phyloP scores from a whole-genome alignment of 352 stramenopile genomes.

The Globisporangium emineosum region DNA sequence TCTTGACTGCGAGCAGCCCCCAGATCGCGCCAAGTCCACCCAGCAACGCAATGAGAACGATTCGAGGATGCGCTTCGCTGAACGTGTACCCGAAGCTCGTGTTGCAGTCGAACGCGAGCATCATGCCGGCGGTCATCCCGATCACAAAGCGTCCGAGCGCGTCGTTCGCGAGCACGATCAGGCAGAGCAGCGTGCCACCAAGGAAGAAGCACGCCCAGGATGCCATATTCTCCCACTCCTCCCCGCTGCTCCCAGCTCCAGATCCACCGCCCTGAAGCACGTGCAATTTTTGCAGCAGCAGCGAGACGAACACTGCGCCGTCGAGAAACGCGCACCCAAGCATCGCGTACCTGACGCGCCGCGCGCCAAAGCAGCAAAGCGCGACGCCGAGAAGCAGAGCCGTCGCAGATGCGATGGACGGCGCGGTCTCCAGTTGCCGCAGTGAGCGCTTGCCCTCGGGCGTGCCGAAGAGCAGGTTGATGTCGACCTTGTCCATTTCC shows the following conservation, averaged over 20 bases:
- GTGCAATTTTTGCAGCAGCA: constrained; percentile 15
- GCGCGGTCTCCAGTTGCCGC: constrained; percentile 21
- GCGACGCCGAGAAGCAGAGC: constrained; percentile 16
- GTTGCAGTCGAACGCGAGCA: constrained; percentile 30
- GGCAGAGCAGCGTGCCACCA: constrained; percentile 25
- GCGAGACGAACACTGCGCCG: constrained; percentile 19
- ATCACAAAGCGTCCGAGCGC: constrained; percentile 23
- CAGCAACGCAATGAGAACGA: background rate
- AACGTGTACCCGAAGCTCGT: constrained; percentile 32
- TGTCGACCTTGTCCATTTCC: constrained; percentile 15
- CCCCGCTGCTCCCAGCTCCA: background rate
- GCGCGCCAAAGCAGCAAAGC: constrained; percentile 19
- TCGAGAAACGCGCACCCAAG: constrained; percentile 27
- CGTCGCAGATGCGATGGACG: constrained; percentile 15
- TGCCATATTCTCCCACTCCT: constrained; percentile 22
- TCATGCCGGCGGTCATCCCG: constrained; percentile 28
- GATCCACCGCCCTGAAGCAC: constrained; percentile 4
- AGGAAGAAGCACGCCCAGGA: constrained; percentile 46
- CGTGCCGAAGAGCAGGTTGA: constrained; percentile 18
- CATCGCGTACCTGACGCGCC: constrained; percentile 12
- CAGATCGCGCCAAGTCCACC: background rate
- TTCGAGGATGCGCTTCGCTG: constrained; percentile 14
- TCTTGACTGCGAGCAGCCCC: constrained; percentile 7
- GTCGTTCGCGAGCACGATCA: constrained; percentile 24
- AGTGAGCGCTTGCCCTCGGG: constrained; percentile 14